Base-by-base conservation (phyloP, 495 filamentous ascomycete species). In the Lichenothelia convexa region DNA sequence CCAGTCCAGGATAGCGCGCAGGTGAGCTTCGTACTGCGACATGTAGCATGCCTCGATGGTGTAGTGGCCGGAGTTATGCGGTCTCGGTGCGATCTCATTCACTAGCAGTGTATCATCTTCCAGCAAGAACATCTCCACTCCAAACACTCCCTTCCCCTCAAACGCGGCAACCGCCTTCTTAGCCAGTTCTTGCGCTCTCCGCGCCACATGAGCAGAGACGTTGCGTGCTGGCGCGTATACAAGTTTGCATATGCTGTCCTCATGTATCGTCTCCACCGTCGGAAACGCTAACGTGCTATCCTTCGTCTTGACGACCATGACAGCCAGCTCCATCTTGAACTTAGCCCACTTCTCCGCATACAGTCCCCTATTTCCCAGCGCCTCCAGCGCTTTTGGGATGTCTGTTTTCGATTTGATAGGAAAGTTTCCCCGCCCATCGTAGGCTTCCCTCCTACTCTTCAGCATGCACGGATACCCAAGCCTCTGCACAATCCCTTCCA, bases 31-130 rank as follows among this genome's bases (percentile, higher is more conserved):
- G 55, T 80, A 97, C 55, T 97, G 89, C 15, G 85, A 93, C 41
- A 89, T 63, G 0, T 71, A 70, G 39, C 91, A 85, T 21, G 81
- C 81, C 64, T 97, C 89, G 47, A 97, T 97, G 16, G 83, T 94
- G 60, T 89, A 91, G 57, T 97, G 89, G 11, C 89, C 89, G 1
- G 83, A 92, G 58, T 95, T 97, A 59, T 97, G 89, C 29, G 86
- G 83, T 7, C 89, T 73, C 31, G 83, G 84, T n/a, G 89, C 89
- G 34, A 94, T 78, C 57, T 97, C 89, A 55, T 92, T 93, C 37
- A 97, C 65, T 42, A 92, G 58, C 3, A 92, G 64, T 1, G 51
- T 56, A 8, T 57, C 68, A 48, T 91, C 72, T 30, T 75, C 59
- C n/a, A 91, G 68, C 5, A 94, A 62, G 56, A 95, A 97, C 76